Percentiles rank a stretch among this genome's conserved stretches.
These are phyloP conservation scores for Pisolithus marmoratus DNA, from an alignment of 768 basidiomycete genomes.

Conservation along the genomic window DNA sequence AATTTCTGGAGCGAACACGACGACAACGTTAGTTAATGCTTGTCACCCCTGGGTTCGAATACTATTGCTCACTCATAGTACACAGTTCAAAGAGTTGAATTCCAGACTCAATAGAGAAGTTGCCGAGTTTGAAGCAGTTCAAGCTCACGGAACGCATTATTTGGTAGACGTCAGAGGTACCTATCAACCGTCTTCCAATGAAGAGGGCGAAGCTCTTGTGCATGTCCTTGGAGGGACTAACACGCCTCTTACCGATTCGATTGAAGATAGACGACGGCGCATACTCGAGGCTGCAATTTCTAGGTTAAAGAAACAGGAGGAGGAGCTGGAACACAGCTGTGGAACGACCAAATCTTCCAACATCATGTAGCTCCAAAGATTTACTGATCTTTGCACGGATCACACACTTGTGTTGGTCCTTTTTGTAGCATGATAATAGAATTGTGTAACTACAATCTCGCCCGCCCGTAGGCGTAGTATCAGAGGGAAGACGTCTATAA, in stretches of 20 bases:
- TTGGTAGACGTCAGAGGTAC: slow-evolving; percentile 31
- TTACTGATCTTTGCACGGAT: neutral
- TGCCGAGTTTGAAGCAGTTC: slow-evolving; percentile 55
- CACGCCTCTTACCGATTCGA: slow-evolving; percentile 34
- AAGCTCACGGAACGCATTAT: slow-evolving; percentile 47
- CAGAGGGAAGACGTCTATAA: neutral
- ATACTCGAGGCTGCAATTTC: slow-evolving; percentile 57
- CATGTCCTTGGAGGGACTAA: slow-evolving; percentile 51
- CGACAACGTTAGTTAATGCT: slow-evolving; percentile 48
- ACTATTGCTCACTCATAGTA: neutral
- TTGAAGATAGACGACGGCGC: slow-evolving; percentile 51
- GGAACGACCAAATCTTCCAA: slow-evolving; percentile 39
- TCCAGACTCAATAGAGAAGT: slow-evolving; percentile 72
- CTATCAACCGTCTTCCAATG: slow-evolving; percentile 49
- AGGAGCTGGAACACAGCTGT: slow-evolving; percentile 67
- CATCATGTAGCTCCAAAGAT: neutral
- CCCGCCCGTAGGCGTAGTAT: neutral
- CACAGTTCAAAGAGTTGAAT: slow-evolving; percentile 73
- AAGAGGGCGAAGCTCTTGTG: slow-evolving; percentile 50
- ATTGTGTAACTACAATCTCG: no score
- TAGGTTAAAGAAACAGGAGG: slow-evolving; percentile 58
- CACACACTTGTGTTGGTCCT: no score
- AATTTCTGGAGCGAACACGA: slow-evolving; percentile 72
- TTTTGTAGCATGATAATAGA: no score
- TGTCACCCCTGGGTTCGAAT: neutral